These are phyloP conservation scores for Tinospora cordifolia DNA, from an alignment of 164 flowering plant genomes.

Conservation along the genomic window DNA sequence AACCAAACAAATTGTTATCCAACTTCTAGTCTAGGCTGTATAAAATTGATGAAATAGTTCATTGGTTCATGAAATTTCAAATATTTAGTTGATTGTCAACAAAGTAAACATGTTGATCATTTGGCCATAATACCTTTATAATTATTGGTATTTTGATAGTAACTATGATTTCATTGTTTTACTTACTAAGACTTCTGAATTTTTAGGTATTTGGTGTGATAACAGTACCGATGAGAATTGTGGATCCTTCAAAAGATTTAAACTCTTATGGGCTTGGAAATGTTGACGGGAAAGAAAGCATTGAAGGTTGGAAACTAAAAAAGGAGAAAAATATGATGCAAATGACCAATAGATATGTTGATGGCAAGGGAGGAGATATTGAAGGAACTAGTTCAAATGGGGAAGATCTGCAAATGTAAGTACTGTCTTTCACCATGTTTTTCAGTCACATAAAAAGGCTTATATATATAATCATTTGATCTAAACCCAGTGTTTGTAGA, in stretches of 20 bases:
- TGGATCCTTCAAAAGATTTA: constrained; percentile 90
- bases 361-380: constrained; percentile 80
- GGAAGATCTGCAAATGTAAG: constrained; percentile 92
- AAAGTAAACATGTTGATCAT: neutral
- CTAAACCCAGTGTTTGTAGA: neutral
- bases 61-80: no score
- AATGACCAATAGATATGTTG: constrained; percentile 53
- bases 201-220: constrained; percentile 48
- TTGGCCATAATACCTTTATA: no score
- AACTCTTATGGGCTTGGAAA: constrained; percentile 92
- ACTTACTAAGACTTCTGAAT: neutral
- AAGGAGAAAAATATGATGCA: constrained; percentile 82
- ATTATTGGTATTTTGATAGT: no score
- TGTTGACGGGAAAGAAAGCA: constrained; percentile 99
- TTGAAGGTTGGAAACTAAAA: constrained; percentile 95
- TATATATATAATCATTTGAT: no score
- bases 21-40: neutral
- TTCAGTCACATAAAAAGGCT: no score
- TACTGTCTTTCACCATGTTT: neutral
- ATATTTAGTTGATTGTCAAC: no score
- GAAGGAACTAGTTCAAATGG: constrained; percentile 99
- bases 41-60: neutral
- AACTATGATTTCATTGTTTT: neutral
- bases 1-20: no score
- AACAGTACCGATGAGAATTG: constrained; percentile 91